Conservation (phyloP, 257 asterid species). For the Misopates orontium region DNA sequence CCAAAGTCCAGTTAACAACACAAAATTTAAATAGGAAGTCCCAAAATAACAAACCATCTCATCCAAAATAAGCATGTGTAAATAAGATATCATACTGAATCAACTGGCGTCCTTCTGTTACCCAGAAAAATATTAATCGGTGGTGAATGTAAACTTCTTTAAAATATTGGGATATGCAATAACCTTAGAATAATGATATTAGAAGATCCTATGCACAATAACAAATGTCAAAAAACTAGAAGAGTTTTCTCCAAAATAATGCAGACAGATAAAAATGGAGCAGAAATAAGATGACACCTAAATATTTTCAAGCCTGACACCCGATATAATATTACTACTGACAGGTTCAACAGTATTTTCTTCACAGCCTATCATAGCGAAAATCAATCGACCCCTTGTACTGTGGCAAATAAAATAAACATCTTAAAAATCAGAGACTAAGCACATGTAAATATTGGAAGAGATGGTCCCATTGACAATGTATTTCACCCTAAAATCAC, state of each 20-base stretch:
- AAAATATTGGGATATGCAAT: too few species aligned
- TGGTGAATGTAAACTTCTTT: too few species aligned
- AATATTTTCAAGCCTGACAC: background rate
- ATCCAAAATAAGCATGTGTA: conserved; percentile 2
- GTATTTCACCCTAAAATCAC: conserved; percentile 15
- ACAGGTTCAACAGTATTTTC: conserved; percentile 4
- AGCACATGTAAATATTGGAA: conserved; percentile 4
- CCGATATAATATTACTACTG: conserved; percentile 2
- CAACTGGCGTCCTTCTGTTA: too few species aligned
- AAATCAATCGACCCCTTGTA: conserved; percentile 11
- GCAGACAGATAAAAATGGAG: too few species aligned
- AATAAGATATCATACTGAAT: background rate
- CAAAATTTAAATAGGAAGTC: conserved; percentile 6
- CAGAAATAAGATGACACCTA: background rate
- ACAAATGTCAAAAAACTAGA: too few species aligned
- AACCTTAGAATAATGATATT: too few species aligned
- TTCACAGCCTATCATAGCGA: background rate
- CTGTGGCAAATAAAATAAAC: background rate
- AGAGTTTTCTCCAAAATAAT: too few species aligned
- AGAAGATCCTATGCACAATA: too few species aligned
- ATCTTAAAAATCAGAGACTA: background rate
- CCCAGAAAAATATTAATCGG: too few species aligned
- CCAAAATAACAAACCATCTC: conserved; percentile 14
- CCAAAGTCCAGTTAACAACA: conserved; percentile 19
- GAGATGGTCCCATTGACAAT: conserved; percentile 3